Evolutionary conservation across 2,329 filamentous ascomycete genomes (phyloP), one percentile per base, ranked within the genome.

Genomic region (Bipolaris sorokiniana): DNA sequence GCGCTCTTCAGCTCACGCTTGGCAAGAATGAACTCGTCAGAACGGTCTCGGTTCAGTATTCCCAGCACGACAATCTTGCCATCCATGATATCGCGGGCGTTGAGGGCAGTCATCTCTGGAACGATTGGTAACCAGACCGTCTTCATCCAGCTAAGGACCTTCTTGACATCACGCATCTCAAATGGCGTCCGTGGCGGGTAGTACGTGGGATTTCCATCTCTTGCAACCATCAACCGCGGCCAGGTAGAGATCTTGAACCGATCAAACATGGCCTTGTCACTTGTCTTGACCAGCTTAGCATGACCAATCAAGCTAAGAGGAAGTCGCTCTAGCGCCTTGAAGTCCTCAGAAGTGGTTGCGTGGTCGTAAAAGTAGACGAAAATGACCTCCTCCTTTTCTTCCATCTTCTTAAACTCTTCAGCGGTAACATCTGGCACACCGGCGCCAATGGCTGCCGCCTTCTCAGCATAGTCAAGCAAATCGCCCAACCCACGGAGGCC

Each of bases 361-460:
- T 96, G 88, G 73, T 99, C 95, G 77, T 97, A 99, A 77, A 98
- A 96, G 80, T 98, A 99, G 65, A 97, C 80, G 77, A 99, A 99
- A 52, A 98, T 89, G 60, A 99, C 95, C 59, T 98, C 93, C 69
- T 98, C 92, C 62, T 90, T 94, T 81, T 95, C 85, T 76, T 99
- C 94, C 68, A 99, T 81, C 60, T 88, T 88, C 74, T 90, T 88
- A 71, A 99, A 92, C 3, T 84, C 82, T 22, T 83, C 84, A 9
- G 88, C 88, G 70, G 93, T 87, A 10, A 99, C 90, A 68, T 98
- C 90, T 56, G 86, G 86, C 26, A 99, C 87, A 41, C 92, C 92
- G 46, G 84, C 82, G 9, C 88, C 87, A 54, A 92, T 83, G 50
- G 92, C 90, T 38, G 95, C 83, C 3, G 94, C 93, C 72, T 93